These are phyloP conservation scores for Exidia glandulosa DNA, from an alignment of 768 basidiomycete species.

Conservation along the genomic window DNA sequence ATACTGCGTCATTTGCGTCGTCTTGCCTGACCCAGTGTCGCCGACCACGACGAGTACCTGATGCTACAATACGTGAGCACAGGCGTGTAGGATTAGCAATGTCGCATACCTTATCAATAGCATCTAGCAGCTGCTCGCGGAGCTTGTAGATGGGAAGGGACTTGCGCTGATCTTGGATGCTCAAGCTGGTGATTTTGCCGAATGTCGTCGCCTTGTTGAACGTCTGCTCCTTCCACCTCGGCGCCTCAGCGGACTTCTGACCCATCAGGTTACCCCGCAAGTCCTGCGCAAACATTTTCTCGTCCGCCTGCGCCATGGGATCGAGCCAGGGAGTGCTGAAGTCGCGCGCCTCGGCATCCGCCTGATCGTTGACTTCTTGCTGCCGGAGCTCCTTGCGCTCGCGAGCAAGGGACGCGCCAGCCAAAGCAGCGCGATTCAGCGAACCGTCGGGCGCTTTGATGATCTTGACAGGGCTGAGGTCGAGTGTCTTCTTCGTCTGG, in stretches of 20 bases:
- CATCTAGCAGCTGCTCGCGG: slow-evolving; percentile 77
- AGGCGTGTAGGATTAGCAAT: slow-evolving; percentile 4
- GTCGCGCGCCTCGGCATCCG: slow-evolving; percentile 88
- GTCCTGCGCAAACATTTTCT: slow-evolving; percentile 90
- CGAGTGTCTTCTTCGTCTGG: slow-evolving; percentile 90
- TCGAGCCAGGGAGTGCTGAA: slow-evolving; percentile 96
- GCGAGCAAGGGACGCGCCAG: slow-evolving; percentile 87
- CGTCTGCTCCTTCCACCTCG: slow-evolving; percentile 84
- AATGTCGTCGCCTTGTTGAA: slow-evolving; percentile 95
- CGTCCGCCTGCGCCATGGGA: slow-evolving; percentile 85
- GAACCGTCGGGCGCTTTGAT: slow-evolving; percentile 98
- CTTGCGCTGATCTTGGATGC: slow-evolving; percentile 89
- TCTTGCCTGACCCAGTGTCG: slow-evolving; percentile 98
- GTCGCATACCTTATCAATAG: slow-evolving; percentile 72
- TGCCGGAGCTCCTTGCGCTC: slow-evolving; percentile 90
- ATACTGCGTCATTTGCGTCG: slow-evolving; percentile 98
- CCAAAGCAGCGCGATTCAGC: slow-evolving; percentile 87
- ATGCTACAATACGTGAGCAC: slow-evolving; percentile 41
- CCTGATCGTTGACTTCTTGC: slow-evolving; percentile 88
- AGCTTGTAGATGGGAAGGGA: slow-evolving; percentile 93
- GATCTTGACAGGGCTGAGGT: slow-evolving; percentile 94
- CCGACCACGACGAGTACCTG: slow-evolving; percentile 97
- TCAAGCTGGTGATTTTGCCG: slow-evolving; percentile 81
- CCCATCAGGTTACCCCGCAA: slow-evolving; percentile 70
- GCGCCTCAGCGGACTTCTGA: slow-evolving; percentile 70